A percentile compares a stretch with the other conserved stretches of the same genome.
phyloP scores from a whole-genome alignment of 225 moss, liverwort and hornwort genomes.

The Thuidium tamariscinum region DNA sequence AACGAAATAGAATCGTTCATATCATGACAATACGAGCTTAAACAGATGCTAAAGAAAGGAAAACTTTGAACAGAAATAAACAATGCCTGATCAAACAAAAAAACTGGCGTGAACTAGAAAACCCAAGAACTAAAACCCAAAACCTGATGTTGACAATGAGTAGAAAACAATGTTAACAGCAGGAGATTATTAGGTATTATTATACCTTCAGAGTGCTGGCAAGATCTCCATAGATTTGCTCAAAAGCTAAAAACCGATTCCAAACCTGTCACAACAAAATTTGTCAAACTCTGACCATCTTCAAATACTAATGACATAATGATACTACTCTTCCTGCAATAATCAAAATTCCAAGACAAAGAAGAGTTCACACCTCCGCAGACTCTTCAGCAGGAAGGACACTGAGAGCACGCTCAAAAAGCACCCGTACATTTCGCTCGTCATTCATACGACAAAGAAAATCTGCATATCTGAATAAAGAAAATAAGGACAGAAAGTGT shows the following conservation, averaged over 20 bases:
- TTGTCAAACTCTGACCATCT: neutral
- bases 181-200: neutral
- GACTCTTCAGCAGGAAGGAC: slow-evolving; percentile 91
- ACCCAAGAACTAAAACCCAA: neutral
- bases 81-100: neutral
- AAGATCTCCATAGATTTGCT: slow-evolving; percentile 92
- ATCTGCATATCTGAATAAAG: slow-evolving; percentile 71
- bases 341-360: neutral
- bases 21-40: neutral
- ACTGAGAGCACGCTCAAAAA: slow-evolving; percentile 92
- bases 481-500: neutral
- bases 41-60: neutral
- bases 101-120: neutral
- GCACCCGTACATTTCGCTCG: slow-evolving; percentile 91
- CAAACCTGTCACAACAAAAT: slow-evolving; percentile 57
- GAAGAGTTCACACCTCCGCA: slow-evolving; percentile 44
- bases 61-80: neutral
- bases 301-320: neutral
- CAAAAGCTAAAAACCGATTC: slow-evolving; percentile 91
- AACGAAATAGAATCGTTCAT: neutral
- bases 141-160: neutral
- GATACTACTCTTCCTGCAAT: neutral
- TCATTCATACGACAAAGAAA: slow-evolving; percentile 98
- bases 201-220: slow-evolving; percentile 86
- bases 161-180: neutral